These are phyloP conservation scores for Ramichloridium luteum DNA, from an alignment of 2,329 filamentous ascomycete genomes.

Conservation along the genomic window DNA sequence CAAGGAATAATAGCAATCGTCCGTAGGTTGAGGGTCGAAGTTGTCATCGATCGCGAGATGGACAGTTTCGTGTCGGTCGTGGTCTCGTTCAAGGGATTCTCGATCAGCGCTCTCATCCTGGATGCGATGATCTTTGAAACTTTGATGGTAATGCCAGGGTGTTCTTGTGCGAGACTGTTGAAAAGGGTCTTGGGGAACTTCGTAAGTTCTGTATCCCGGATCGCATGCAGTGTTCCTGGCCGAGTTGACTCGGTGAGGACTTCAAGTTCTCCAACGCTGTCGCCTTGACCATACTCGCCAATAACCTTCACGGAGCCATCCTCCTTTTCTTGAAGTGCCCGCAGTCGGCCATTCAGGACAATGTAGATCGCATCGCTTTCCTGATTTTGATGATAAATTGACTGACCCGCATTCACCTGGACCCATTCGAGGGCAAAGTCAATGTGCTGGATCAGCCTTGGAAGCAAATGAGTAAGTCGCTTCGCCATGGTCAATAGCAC, in stretches of 20 bases:
- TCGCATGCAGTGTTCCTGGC: slow-evolving; percentile 87
- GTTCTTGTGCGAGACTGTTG: slow-evolving; percentile 93
- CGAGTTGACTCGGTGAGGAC: slow-evolving; percentile 88
- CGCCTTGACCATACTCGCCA: slow-evolving; percentile 90
- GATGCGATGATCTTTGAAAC: slow-evolving; percentile 98
- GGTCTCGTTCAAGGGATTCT: slow-evolving; percentile 57
- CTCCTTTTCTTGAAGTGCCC: slow-evolving; percentile 69
- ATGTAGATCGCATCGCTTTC: slow-evolving; percentile 98
- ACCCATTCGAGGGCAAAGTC: slow-evolving; percentile 98
- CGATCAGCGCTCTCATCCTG: slow-evolving; percentile 78
- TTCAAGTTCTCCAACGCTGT: slow-evolving; percentile 93
- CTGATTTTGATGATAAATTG: slow-evolving; percentile 85
- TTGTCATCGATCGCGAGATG: slow-evolving; percentile 50
- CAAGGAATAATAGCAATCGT: slow-evolving; percentile 89
- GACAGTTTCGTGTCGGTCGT: slow-evolving; percentile 29
- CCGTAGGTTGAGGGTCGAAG: slow-evolving; percentile 80
- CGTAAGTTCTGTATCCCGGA: slow-evolving; percentile 88
- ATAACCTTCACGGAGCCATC: slow-evolving; percentile 74
- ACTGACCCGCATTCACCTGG: slow-evolving; percentile 87
- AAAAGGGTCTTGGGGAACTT: slow-evolving; percentile 94
- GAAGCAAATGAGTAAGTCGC: slow-evolving; percentile 75
- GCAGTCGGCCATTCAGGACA: slow-evolving; percentile 81
- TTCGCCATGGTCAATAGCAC: slow-evolving; percentile 94
- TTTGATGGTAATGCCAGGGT: slow-evolving; percentile 96
- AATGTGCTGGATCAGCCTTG: slow-evolving; percentile 83